These are phyloP conservation scores for Trichoderma citrinoviride DNA, from an alignment of 2,329 filamentous ascomycete genomes.

Conservation along the genomic window DNA sequence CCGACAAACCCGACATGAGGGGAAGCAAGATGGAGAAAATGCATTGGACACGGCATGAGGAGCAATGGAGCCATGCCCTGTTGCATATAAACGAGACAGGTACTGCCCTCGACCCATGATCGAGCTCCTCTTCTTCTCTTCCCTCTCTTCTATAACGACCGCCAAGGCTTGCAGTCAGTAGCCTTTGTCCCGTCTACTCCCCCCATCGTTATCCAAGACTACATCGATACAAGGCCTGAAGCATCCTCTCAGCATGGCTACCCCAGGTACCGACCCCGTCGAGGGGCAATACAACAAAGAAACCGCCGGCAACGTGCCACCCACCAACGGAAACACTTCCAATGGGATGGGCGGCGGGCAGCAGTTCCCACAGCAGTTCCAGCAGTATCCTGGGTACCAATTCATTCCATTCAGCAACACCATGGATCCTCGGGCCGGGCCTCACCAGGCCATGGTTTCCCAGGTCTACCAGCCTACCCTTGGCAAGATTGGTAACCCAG, in stretches of 20 bases:
- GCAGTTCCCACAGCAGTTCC: neutral
- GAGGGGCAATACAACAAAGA: conserved; percentile 18
- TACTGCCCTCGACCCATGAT: neutral
- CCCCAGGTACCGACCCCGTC: conserved; percentile 3
- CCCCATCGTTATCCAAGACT: neutral
- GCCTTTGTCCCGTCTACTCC: neutral
- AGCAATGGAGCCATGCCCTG: neutral
- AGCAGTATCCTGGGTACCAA: conserved; percentile 1
- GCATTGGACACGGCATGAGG: neutral
- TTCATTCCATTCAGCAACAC: neutral
- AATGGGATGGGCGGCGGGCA: conserved; percentile 6
- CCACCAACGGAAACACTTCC: conserved; percentile 11
- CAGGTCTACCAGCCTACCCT: conserved; percentile 36
- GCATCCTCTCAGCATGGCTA: conserved; percentile 16
- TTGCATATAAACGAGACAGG: conserved; percentile 7
- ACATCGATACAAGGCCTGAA: neutral
- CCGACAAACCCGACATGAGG: neutral
- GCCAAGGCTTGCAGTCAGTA: neutral
- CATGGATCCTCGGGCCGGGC: conserved; percentile 22
- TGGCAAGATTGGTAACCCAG: conserved; percentile 56
- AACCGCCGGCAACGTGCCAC: neutral
- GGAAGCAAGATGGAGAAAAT: neutral
- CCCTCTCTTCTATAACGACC: neutral
- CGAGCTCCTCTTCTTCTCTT: neutral
- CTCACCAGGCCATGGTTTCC: conserved; percentile 37